These are phyloP conservation scores for Sugiyamaella qingdaonensis DNA, from an alignment of 805 yeast species.

Conservation along the genomic window DNA sequence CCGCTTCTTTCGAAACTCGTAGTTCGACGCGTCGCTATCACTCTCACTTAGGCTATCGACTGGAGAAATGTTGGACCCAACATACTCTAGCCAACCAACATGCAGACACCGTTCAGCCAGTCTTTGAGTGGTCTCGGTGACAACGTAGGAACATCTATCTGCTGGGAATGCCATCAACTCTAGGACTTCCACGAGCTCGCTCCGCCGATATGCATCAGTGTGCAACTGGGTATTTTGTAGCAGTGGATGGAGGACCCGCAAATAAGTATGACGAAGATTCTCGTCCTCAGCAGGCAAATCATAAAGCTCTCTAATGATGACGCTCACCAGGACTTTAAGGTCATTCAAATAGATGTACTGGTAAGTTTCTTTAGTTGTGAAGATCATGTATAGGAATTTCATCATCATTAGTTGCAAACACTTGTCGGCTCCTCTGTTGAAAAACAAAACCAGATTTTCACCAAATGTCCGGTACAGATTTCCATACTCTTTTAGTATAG, in stretches of 20 bases:
- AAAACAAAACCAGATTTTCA: slow-evolving; percentile 65
- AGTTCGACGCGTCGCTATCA: neutral
- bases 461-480: slow-evolving; percentile 51
- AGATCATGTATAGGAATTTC: slow-evolving; percentile 68
- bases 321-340: slow-evolving; percentile 76
- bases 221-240: slow-evolving; percentile 60
- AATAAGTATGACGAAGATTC: slow-evolving; percentile 59
- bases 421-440: slow-evolving; percentile 69
- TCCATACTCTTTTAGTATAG: slow-evolving; percentile 45
- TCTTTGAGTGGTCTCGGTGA: slow-evolving; percentile 25
- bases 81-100: slow-evolving; percentile 24
- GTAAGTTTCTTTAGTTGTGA: slow-evolving; percentile 60
- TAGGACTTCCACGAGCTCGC: slow-evolving; percentile 50
- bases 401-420: slow-evolving; percentile 72
- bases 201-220: slow-evolving; percentile 52
- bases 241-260: slow-evolving; percentile 71
- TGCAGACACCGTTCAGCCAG: slow-evolving; percentile 26
- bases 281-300: slow-evolving; percentile 61
- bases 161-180: slow-evolving; percentile 37
- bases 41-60: neutral
- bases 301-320: slow-evolving; percentile 71
- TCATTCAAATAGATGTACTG: slow-evolving; percentile 80
- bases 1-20: neutral
- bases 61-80: slow-evolving; percentile 11
- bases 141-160: slow-evolving; percentile 6